A percentile compares a stretch with the other conserved stretches of the same genome.
Conservation (phyloP, 805 yeast genomes). For the Saturnispora mendoncae region DNA sequence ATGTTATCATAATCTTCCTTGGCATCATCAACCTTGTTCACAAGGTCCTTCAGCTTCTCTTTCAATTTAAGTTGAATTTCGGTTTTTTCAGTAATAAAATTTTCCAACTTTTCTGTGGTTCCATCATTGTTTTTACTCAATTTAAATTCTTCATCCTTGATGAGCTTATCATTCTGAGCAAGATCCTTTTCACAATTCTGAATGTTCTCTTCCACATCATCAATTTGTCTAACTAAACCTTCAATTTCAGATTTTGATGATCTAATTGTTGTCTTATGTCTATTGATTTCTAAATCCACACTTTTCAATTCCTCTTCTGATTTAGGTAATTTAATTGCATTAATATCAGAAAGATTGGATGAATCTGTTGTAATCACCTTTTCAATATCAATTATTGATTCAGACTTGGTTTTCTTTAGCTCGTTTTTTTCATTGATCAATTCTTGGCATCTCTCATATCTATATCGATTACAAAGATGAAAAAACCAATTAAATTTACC, state of each 20-base stretch:
- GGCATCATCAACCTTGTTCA: slow-evolving; percentile 10
- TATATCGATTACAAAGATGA: slow-evolving; percentile 3
- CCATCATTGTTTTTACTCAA: slow-evolving; percentile 28
- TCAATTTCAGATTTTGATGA: slow-evolving; percentile 11
- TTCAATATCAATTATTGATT: not conserved
- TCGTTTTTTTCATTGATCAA: slow-evolving; percentile 2
- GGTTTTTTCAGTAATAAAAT: slow-evolving; percentile 10
- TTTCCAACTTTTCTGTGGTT: slow-evolving; percentile 29
- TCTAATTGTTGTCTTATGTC: slow-evolving; percentile 3
- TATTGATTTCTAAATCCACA: slow-evolving; percentile 2
- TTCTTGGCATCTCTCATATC: slow-evolving; percentile 4
- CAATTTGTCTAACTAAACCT: slow-evolving; percentile 12
- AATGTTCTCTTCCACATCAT: slow-evolving; percentile 15
- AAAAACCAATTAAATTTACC: slow-evolving; percentile 43
- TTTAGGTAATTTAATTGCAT: not conserved
- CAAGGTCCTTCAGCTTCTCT: slow-evolving; percentile 7
- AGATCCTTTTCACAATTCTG: slow-evolving; percentile 9
- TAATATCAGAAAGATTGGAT: not conserved
- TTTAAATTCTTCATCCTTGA: slow-evolving; percentile 14
- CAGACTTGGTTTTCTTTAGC: not conserved
- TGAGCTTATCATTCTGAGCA: slow-evolving; percentile 4
- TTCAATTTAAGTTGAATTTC: slow-evolving; percentile 14
- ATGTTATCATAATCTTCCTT: slow-evolving; percentile 20
- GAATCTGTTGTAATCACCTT: slow-evolving; percentile 1
- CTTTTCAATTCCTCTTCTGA: not conserved